Percentiles rank a stretch among this genome's conserved stretches.
These are phyloP conservation scores for Penicillium nordicum DNA, from an alignment of 2,329 filamentous ascomycete species.

Conservation along the genomic window DNA sequence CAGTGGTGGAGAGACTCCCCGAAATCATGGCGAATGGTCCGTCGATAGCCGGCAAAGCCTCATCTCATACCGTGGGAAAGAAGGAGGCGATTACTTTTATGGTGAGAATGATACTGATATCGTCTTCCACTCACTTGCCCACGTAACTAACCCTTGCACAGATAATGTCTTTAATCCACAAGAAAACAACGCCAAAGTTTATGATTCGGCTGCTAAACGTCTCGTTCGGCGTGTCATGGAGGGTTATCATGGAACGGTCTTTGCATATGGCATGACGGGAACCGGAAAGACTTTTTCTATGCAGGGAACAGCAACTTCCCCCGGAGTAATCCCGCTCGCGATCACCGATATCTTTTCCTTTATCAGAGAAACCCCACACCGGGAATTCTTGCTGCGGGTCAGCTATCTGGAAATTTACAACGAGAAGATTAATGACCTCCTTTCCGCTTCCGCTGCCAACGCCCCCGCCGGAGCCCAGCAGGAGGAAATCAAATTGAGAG, in stretches of 20 bases:
- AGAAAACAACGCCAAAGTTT: conserved; percentile 91
- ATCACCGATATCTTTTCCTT: conserved; percentile 99
- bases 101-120: conserved; percentile 53
- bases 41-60: conserved; percentile 80
- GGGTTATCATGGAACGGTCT: conserved; percentile 96
- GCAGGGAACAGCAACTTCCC: conserved; percentile 94
- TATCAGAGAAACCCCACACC: conserved; percentile 90
- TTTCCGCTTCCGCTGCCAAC: conserved; percentile 66
- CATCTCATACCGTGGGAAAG: conserved; percentile 79
- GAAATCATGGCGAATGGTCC: conserved; percentile 80
- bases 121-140: neutral
- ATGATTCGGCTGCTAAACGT: conserved; percentile 89
- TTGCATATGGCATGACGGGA: conserved; percentile 98
- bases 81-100: conserved; percentile 89
- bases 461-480: conserved; percentile 58
- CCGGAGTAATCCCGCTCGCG: conserved; percentile 92
- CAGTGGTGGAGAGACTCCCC: conserved; percentile 56
- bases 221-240: conserved; percentile 97
- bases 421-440: conserved; percentile 89
- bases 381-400: conserved; percentile 90
- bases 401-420: conserved; percentile 99
- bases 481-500: conserved; percentile 94
- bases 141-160: conserved; percentile 35
- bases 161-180: conserved; percentile 95
- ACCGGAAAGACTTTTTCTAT: conserved; percentile 99